Percentiles rank a stretch among this genome's conserved stretches.
phyloP scores from a whole-genome alignment of 441 rosid species.

The Populus trichocarpa region DNA sequence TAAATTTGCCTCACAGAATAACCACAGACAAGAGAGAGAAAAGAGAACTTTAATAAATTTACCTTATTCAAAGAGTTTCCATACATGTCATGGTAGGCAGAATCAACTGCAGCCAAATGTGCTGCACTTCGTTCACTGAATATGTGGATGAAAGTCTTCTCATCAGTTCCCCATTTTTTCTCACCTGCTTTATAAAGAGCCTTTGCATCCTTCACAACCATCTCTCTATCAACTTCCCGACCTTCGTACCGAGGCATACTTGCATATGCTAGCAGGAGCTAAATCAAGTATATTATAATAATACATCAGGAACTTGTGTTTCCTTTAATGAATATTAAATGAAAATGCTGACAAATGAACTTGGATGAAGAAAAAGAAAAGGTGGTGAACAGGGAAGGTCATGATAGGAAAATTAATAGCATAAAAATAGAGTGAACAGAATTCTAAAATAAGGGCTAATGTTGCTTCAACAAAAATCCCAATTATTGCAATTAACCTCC shows the following conservation, averaged over 20 bases:
- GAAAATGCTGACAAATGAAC: background rate
- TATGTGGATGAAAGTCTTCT: slow-evolving; percentile 49
- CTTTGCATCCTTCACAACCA: slow-evolving; percentile 50
- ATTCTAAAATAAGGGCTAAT: too few relatives aligned
- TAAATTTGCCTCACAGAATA: background rate
- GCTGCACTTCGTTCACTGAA: slow-evolving; percentile 58
- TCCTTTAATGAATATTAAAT: background rate
- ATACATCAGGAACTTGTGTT: background rate
- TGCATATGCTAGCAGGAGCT: slow-evolving; percentile 56
- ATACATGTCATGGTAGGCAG: slow-evolving; percentile 37
- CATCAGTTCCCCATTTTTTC: slow-evolving; percentile 63
- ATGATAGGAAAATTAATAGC: background rate
- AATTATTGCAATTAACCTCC: background rate
- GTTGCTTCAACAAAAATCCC: background rate
- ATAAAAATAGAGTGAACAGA: background rate
- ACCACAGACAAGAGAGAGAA: background rate
- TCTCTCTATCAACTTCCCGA: slow-evolving; percentile 36
- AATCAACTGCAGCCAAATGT: slow-evolving; percentile 45
- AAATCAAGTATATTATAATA: slow-evolving; percentile 4
- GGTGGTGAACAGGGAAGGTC: background rate
- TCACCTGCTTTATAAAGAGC: slow-evolving; percentile 62
- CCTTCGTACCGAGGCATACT: slow-evolving; percentile 51
- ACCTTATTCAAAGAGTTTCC: slow-evolving; percentile 58
- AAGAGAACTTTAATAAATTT: slow-evolving; percentile 2
- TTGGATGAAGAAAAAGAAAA: background rate